Evolutionary conservation across 495 filamentous ascomycete genomes (phyloP).

Genomic region (Saxispiralis lemnorum): DNA sequence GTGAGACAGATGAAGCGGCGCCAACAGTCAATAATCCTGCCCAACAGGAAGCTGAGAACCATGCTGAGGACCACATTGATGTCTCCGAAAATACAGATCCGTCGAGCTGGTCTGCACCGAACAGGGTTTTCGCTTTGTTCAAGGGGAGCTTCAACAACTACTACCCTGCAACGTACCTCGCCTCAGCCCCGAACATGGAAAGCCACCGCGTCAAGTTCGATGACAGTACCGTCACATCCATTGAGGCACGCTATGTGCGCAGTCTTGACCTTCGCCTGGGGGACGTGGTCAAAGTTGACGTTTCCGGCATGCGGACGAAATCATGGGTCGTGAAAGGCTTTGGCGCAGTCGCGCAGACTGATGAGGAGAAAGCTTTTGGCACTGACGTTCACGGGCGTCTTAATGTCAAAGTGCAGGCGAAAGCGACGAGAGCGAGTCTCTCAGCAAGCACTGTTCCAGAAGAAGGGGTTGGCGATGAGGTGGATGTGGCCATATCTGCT

Average conservation of each 20-base stretch:
- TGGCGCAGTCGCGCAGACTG: constrained; percentile 10
- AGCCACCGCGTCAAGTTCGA: constrained; percentile 23
- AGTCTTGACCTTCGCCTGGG: constrained; percentile 22
- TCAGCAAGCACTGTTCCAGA: background rate
- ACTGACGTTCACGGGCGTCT: constrained; percentile 22
- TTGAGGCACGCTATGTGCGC: constrained; percentile 16
- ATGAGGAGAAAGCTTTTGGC: constrained; percentile 11
- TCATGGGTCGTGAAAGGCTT: constrained; percentile 25
- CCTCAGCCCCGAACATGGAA: constrained; percentile 2
- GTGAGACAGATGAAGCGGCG: too few species aligned
- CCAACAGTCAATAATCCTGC: too few species aligned
- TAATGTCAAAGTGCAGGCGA: constrained; percentile 19
- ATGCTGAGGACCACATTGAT: too few species aligned
- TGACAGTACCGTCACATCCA: constrained; percentile 19
- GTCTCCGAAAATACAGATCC: too few species aligned
- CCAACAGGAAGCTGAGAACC: too few species aligned
- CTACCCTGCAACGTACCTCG: constrained; percentile 27
- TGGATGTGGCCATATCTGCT: constrained; percentile 19
- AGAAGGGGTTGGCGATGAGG: background rate
- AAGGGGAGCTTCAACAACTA: constrained; percentile 19
- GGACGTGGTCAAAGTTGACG: constrained; percentile 27
- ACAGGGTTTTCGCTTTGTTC: constrained; percentile 26
- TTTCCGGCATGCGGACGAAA: constrained; percentile 20
- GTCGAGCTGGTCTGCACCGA: background rate
- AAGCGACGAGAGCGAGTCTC: constrained; percentile 18